A percentile compares a stretch with the other conserved stretches of the same genome.
Evolutionary conservation across 2,329 filamentous ascomycete genomes (phyloP).

Genomic region (Alternaria sp.): DNA sequence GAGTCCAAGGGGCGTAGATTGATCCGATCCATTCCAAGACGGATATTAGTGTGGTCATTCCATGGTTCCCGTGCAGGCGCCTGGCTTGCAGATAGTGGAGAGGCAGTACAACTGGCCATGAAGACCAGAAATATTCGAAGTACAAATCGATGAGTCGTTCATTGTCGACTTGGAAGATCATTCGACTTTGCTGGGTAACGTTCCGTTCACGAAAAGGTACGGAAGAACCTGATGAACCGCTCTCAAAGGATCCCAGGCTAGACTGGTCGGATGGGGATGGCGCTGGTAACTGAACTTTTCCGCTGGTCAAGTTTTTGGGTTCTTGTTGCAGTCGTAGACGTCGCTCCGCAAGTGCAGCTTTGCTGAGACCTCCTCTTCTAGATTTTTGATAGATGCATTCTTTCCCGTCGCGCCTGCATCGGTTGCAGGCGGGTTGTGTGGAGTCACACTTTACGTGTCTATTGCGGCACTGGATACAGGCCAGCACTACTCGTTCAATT

Average conservation of each 20-base stretch:
- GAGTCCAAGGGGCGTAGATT: slow-evolving; percentile 41
- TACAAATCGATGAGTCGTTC: slow-evolving; percentile 40
- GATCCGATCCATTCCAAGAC: slow-evolving; percentile 43
- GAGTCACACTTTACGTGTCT: slow-evolving; percentile 46
- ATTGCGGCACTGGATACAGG: slow-evolving; percentile 43
- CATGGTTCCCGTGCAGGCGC: slow-evolving; percentile 22
- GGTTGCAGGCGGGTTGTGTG: slow-evolving; percentile 37
- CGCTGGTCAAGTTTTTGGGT: slow-evolving; percentile 10
- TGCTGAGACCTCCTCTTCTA: slow-evolving; percentile 42
- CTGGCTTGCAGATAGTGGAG: slow-evolving; percentile 46
- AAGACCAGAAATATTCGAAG: slow-evolving; percentile 57
- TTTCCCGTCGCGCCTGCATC: slow-evolving; percentile 42
- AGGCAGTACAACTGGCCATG: slow-evolving; percentile 62
- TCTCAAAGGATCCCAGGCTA: not conserved
- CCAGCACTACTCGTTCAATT: slow-evolving; percentile 38
- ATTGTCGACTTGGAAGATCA: slow-evolving; percentile 33
- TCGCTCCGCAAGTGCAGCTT: slow-evolving; percentile 39
- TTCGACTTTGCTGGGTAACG: slow-evolving; percentile 7
- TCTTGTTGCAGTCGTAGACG: slow-evolving; percentile 36
- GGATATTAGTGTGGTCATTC: slow-evolving; percentile 28
- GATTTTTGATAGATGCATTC: slow-evolving; percentile 43
- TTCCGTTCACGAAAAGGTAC: slow-evolving; percentile 2
- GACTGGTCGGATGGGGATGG: not conserved
- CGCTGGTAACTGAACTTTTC: not conserved
- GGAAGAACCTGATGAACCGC: not conserved